Evolutionary conservation across 306 rosid species (phyloP), one percentile per base, ranked within the genome.

Genomic region (Cucurbita argyrosperma): DNA sequence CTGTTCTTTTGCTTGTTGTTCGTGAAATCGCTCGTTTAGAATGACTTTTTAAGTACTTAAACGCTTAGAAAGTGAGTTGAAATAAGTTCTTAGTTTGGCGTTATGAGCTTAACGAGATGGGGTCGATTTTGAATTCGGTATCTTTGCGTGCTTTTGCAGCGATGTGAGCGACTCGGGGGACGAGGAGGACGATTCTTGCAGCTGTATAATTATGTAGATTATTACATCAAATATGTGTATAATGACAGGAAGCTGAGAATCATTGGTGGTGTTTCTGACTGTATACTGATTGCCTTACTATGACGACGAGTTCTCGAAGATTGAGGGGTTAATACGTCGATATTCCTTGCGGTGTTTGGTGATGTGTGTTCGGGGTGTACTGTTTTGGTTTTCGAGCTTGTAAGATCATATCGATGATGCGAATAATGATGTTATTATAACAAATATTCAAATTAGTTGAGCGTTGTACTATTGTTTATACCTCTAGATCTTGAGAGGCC

Each of bases 201-300:
- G 70, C 60, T 76, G 79, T 76, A 76, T 43, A 39, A 64, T 76
- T 6, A 62, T 76, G 79, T 76, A 76, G 79, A 76, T 46, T 54
- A n/a, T 72, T 19, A 70, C 26, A 70, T 40, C 64, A 72, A 40
- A 54, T 55, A 64, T 19, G 54, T 38, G 64, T 55, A 55, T 72
- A 54, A 72, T 55, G 60, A 55, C 76, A 19, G 55, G 64, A 40
- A 72, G 51, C 74, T 70, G 59, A 70, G 9, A 26, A 42, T 35
- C 43, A 49, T 50, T 70, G 58, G 47, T 26, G 45, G 40, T 35
- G 47, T 70, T 70, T 70, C 46, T 51, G 46, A 70, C 74, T 35
- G 47, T 35, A 35, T 51, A 70, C 30, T 26, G 9, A 51, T 70
- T 70, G 59, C 74, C 35, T 35, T 23, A 46, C 46, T 70, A 18